Evolutionary conservation across 2,329 filamentous ascomycete genomes (phyloP), one percentile per base, ranked within the genome.

Genomic region (Venturia oleaginea): DNA sequence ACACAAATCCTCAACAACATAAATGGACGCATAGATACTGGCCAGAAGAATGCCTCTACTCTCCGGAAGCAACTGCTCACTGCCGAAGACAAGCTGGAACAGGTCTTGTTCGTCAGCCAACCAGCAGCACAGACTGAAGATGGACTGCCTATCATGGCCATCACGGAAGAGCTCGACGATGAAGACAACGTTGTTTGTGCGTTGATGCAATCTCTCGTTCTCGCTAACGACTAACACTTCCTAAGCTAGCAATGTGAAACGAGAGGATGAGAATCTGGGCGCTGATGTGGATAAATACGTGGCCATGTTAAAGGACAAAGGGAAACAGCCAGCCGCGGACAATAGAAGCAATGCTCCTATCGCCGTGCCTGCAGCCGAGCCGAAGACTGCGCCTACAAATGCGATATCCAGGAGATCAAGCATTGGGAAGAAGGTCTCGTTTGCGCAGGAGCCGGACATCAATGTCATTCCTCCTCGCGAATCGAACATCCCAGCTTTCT

Each of bases 11-110:
- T 87, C 67, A 84, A 84, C 70, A 76, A 90, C 30, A 81, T 96
- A 55, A 82, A 84, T 27, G 86, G 90, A 65, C 84, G 94, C 51
- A 85, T 96, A 72, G 92, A 97, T 74, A 97, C 72, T 75, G 69
- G 70, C 65, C 84, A 86, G 71, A 86, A 88, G 72, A 97, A 96
- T 75, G 84, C 93, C 64, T 77, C 82, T 60, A 88, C 86, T 0
- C 78, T 96, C 65, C 84, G 89, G 72, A 91, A 88, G 71, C 86
- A 91, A 70, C 78, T 95, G 24, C 83, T 85, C 66, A 76, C 80
- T 1, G 85, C 85, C 7, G 87, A 96, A 74, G 82, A 87, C 67
- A 88, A 88, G 70, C 78, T 93, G 60, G 84, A 85, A 19, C 84
- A 84, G 11, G 81, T 88, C 13, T 79, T 84, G 11, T 77, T 86